Evolutionary conservation across 768 basidiomycete genomes (phyloP).

Genomic region (Hericium alpestre): DNA sequence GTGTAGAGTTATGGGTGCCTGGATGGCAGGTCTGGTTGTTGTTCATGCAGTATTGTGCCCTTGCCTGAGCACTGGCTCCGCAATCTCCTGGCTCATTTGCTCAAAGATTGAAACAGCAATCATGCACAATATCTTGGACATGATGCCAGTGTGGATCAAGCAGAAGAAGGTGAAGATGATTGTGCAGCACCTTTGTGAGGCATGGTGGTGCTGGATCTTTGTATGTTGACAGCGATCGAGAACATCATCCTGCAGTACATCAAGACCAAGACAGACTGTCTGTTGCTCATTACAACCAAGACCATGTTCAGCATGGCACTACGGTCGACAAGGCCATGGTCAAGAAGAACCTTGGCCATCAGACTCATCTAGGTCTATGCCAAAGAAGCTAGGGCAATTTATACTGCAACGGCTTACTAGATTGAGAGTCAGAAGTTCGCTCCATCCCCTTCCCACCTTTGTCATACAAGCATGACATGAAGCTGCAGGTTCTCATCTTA

Average conservation of each 20-base stretch:
- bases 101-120: constrained; percentile 97
- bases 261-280: constrained; percentile 99
- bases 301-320: constrained; percentile 92
- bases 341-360: constrained; percentile 96
- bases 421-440: constrained; percentile 95
- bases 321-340: constrained; percentile 98
- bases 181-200: constrained; percentile 93
- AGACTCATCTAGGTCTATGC: constrained; percentile 97
- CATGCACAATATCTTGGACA: constrained; percentile 99
- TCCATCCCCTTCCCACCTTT: constrained; percentile 98
- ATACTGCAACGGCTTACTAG: constrained; percentile 98
- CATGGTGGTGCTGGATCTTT: constrained; percentile 97
- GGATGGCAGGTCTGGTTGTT: constrained; percentile 99
- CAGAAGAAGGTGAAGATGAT: constrained; percentile 99
- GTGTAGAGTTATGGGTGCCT: constrained; percentile 98
- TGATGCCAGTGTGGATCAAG: constrained; percentile 99
- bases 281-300: constrained; percentile 95
- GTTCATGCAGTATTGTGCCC: constrained; percentile 98
- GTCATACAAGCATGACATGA: constrained; percentile 99
- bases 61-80: constrained; percentile 95
- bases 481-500: constrained; percentile 87
- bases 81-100: constrained; percentile 94
- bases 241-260: constrained; percentile 98
- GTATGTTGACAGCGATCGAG: constrained; percentile 98
- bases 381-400: constrained; percentile 97